Conservation (phyloP, 148 eudicot genomes). For the Simmondsia chinensis region DNA sequence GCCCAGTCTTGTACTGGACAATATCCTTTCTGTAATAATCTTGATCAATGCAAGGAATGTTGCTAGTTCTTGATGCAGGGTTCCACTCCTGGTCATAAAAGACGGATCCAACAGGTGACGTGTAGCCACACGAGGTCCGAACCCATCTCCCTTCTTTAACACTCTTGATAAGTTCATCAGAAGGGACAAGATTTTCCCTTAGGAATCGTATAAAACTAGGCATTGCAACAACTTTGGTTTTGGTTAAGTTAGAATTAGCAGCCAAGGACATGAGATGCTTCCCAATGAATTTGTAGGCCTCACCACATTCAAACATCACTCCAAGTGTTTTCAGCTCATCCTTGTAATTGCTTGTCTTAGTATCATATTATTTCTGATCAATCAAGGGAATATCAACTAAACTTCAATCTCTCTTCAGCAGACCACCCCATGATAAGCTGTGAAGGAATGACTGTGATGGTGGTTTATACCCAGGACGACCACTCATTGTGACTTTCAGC, state of each 20-base stretch:
- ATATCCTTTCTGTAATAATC: conserved; percentile 23
- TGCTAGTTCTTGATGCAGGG: conserved; percentile 22
- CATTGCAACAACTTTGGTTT: conserved; percentile 26
- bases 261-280: conserved; percentile 28
- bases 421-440: conserved; percentile 15
- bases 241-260: conserved; percentile 17
- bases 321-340: conserved; percentile 30
- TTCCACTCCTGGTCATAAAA: conserved; percentile 25
- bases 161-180: conserved; percentile 16
- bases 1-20: conserved; percentile 15
- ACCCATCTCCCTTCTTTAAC: conserved; percentile 27
- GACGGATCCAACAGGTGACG: conserved; percentile 22
- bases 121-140: conserved; percentile 26
- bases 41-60: conserved; percentile 27
- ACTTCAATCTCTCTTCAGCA: conserved; percentile 8
- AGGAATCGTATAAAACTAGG: conserved; percentile 26
- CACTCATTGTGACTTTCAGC: conserved; percentile 24
- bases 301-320: conserved; percentile 25
- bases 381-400: conserved; percentile 3
- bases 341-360: conserved; percentile 10
- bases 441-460: conserved; percentile 32
- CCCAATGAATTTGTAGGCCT: conserved; percentile 28
- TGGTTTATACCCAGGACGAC: conserved; percentile 19
- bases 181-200: conserved; percentile 16
- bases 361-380: conserved; percentile 19